Evolutionary conservation across 2,329 filamentous ascomycete genomes (phyloP).

Genomic region (Incumbomyces delicatus): DNA sequence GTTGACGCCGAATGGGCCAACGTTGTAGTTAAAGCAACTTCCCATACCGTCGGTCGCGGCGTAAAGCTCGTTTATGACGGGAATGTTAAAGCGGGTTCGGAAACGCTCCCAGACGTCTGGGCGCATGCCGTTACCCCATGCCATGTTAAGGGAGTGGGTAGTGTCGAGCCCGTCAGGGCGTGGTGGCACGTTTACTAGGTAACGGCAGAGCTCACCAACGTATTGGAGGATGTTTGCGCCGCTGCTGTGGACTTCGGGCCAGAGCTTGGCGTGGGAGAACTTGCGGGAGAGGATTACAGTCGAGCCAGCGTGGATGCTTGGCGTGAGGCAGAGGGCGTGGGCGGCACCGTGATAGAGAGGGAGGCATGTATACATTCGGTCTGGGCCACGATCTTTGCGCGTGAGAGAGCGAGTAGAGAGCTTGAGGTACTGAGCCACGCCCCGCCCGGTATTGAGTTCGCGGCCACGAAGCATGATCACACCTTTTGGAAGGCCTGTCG

Average conservation of each 20-base stretch:
- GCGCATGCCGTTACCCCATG: conserved; percentile 39
- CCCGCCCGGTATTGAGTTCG: conserved; percentile 19
- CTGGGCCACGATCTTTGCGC: conserved; percentile 20
- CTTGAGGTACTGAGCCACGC: conserved; percentile 24
- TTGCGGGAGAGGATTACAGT: conserved; percentile 31
- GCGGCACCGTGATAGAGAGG: conserved; percentile 69
- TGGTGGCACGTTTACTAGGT: conserved; percentile 36
- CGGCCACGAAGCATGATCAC: conserved; percentile 30
- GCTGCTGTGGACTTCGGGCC: conserved; percentile 23
- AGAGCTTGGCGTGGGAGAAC: conserved; percentile 20
- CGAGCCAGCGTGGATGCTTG: conserved; percentile 44
- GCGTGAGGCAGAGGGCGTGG: conserved; percentile 36
- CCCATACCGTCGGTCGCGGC: conserved; percentile 66
- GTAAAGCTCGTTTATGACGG: conserved; percentile 62
- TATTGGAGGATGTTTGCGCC: conserved; percentile 50
- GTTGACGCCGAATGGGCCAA: conserved; percentile 53
- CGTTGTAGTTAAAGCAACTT: conserved; percentile 48
- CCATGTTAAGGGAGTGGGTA: conserved; percentile 35
- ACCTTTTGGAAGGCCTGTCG: conserved; percentile 65
- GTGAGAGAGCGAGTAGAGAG: conserved; percentile 22
- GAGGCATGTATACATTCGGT: conserved; percentile 69
- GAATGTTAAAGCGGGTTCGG: conserved; percentile 28
- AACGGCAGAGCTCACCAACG: conserved; percentile 42
- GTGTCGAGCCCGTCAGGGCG: conserved; percentile 35
- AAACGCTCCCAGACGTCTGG: conserved; percentile 42